Percentiles rank a stretch among this genome's conserved stretches.
These are phyloP conservation scores for Penstemon barbatus DNA, from an alignment of 257 asterid species.

Conservation along the genomic window DNA sequence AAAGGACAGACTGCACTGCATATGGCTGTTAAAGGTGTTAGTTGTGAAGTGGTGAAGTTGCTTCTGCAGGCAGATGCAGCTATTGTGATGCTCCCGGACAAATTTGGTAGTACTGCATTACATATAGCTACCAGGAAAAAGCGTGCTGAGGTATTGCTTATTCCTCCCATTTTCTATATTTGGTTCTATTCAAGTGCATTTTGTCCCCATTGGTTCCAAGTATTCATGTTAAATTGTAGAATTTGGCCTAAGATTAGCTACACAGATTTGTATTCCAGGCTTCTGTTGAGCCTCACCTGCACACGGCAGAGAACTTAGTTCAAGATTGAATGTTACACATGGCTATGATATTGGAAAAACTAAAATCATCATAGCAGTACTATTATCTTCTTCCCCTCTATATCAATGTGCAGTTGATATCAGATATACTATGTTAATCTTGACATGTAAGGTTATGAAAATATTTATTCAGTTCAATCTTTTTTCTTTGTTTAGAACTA, in stretches of 20 bases:
- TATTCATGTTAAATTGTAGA: not conserved
- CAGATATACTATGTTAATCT: not conserved
- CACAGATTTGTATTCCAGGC: not conserved
- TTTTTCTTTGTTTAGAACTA: too few relatives aligned
- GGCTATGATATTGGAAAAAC: not conserved
- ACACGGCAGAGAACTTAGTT: not conserved
- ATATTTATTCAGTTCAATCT: too few relatives aligned
- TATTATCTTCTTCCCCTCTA: not conserved
- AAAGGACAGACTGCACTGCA: conserved; percentile 64
- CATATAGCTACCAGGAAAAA: conserved; percentile 57
- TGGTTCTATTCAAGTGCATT: not conserved
- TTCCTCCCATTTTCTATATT: not conserved
- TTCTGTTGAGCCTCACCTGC: not conserved
- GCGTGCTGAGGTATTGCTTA: conserved; percentile 46
- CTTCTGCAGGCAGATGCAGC: conserved; percentile 60
- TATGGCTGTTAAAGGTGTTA: conserved; percentile 63
- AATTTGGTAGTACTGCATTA: conserved; percentile 47
- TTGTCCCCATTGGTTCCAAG: not conserved
- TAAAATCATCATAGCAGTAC: not conserved
- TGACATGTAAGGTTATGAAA: not conserved
- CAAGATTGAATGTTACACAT: not conserved
- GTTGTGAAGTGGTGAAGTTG: conserved; percentile 45
- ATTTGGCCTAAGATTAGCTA: not conserved
- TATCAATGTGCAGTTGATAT: not conserved
- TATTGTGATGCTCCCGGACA: conserved; percentile 56